A percentile compares a stretch with the other conserved stretches of the same genome.
These are phyloP conservation scores for Xylariaceae sp. DNA, from an alignment of 2,329 filamentous ascomycete species.

Conservation along the genomic window DNA sequence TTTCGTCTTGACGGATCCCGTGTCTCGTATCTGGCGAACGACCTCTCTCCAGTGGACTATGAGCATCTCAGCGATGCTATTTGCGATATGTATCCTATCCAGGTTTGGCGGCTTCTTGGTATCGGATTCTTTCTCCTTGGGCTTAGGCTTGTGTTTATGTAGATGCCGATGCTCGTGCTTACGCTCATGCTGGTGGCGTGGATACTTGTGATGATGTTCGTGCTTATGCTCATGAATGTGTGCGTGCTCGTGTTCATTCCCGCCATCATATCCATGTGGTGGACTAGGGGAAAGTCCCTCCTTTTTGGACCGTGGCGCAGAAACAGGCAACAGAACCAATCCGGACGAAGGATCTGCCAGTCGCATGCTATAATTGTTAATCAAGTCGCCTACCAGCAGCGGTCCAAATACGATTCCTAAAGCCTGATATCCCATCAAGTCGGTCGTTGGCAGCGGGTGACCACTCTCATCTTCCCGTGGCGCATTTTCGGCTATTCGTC, in stretches of 20 bases:
- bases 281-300: constrained; percentile 35
- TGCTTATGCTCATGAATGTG: constrained; percentile 31
- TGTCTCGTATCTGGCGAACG: constrained; percentile 52
- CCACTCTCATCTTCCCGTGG: constrained; percentile 48
- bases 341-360: constrained; percentile 39
- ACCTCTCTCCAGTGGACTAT: constrained; percentile 61
- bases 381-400: constrained; percentile 53
- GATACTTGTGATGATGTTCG: constrained; percentile 21
- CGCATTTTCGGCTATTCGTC: constrained; percentile 49
- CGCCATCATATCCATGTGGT: constrained; percentile 10
- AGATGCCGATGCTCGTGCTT: constrained; percentile 27
- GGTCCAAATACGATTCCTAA: constrained; percentile 62
- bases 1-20: constrained; percentile 35
- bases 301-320: constrained; percentile 40
- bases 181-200: constrained; percentile 5
- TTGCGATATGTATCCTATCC: constrained; percentile 55
- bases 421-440: constrained; percentile 59
- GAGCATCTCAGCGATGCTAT: constrained; percentile 59
- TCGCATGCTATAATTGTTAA: constrained; percentile 48
- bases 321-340: constrained; percentile 39
- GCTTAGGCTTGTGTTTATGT: constrained; percentile 27
- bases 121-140: not conserved
- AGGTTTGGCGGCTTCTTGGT: constrained; percentile 34
- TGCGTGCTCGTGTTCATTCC: constrained; percentile 27
- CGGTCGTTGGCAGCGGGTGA: constrained; percentile 48